Evolutionary conservation across 495 filamentous ascomycete species (phyloP).

Genomic region (Neurospora sp.): DNA sequence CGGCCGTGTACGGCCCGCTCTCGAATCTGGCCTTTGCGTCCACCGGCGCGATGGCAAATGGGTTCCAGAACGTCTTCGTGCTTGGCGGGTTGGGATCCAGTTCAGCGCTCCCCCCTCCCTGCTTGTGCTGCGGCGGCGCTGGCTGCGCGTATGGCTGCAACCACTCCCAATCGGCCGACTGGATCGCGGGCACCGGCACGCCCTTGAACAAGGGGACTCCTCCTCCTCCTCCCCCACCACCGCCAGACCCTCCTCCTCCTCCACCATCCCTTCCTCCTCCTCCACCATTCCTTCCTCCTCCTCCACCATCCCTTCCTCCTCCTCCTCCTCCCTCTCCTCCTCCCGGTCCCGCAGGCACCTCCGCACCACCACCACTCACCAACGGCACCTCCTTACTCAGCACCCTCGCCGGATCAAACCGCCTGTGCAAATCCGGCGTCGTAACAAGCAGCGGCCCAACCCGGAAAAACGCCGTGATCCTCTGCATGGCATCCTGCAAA

Average conservation of each 20-base stretch:
- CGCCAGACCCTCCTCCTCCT: no score
- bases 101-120: neutral
- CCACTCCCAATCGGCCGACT: constrained; percentile 31
- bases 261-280: neutral
- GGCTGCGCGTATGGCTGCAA: constrained; percentile 31
- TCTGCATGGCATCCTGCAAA: constrained; percentile 27
- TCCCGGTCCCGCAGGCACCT: constrained; percentile 8
- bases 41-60: neutral
- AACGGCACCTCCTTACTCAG: no score
- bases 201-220: no score
- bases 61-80: neutral
- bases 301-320: neutral
- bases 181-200: no score
- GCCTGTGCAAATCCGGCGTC: no score
- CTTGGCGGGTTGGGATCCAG: neutral
- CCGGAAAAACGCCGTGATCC: constrained; percentile 40
- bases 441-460: constrained; percentile 31
- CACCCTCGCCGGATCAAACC: no score
- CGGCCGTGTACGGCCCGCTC: constrained; percentile 27
- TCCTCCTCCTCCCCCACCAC: no score
- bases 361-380: neutral
- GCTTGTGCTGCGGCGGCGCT: no score
- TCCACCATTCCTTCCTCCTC: constrained; percentile 13
- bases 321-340: constrained; percentile 3
- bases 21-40: constrained; percentile 8